Base-by-base conservation (phyloP, 768 basidiomycete species). In the Boletus rubescentipes region DNA sequence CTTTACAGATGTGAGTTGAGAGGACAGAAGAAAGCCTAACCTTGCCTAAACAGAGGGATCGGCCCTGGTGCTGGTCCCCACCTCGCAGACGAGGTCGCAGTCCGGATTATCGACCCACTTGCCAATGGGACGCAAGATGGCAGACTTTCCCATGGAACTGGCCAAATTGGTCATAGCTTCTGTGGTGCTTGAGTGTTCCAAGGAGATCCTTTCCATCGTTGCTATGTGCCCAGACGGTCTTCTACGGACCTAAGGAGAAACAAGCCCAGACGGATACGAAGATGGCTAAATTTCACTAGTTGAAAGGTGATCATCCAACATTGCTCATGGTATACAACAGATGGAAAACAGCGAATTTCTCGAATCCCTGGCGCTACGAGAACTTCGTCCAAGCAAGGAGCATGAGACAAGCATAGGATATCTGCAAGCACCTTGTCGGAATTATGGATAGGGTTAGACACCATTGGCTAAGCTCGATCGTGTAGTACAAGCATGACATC, bases 221-320 rank as follows among this genome's bases (percentile, higher is more conserved):
- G 96, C 95, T 9, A 99, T 99, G 97, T 75, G 93, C 96, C 30
- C 95, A 96, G 68, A 91, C 85, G 46, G 93, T 98, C 37, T 99
- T 98, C 71, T 98, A 98, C 72, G 85, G 97, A 35, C 97, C 96
- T 16, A 98, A 98, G 73, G 97, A 98, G 73, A 98, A 98, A 73
- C 97, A 98, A 69, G 94, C 91, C 11, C 96, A 98, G 73, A 97
- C 97, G 0, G 97, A 99, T 72, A 94, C 96, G 32, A 98, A 99
- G 77, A 99, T 98, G 72, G 97, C 97, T 30, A 99, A 99, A 72
- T 99, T 99, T 74, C 96, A 98, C 73, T 92, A 98, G 68, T 93
- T 97, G 1, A 97, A 98, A 75, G 97, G 97, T 9, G 97, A 98
- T 65, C 92, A 98, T 68, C 74, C 95, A 32, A 96, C 93, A 10